A percentile compares a stretch with the other conserved stretches of the same genome.
Conservation (phyloP, 1,284 basidiomycete species). For the Kwoniella shivajii region DNA sequence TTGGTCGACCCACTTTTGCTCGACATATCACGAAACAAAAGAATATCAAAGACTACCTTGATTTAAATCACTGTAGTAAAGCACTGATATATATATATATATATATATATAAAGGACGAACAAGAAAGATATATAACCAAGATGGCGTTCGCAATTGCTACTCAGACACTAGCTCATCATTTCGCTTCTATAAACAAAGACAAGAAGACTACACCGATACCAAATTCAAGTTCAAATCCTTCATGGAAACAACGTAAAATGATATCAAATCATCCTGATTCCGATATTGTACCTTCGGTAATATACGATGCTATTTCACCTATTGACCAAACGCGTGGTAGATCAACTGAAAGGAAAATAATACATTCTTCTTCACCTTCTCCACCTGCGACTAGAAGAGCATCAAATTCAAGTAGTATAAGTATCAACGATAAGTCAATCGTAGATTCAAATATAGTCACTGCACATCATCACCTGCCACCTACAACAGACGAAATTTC, state of each 20-base stretch:
- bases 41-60: no score
- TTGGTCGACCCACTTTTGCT: no score
- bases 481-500: constrained; percentile 39
- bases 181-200: neutral
- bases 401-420: neutral
- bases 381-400: constrained; percentile 1
- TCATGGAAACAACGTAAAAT: neutral
- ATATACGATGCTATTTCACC: constrained; percentile 11
- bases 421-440: neutral
- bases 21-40: no score
- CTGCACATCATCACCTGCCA: constrained; percentile 13
- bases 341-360: constrained; percentile 12
- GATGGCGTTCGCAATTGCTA: constrained; percentile 9
- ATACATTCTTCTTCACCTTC: constrained; percentile 12
- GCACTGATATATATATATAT: neutral
- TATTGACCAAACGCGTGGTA: neutral
- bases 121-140: neutral
- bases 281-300: constrained; percentile 21
- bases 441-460: constrained; percentile 11
- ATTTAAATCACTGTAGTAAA: neutral
- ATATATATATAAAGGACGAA: neutral
- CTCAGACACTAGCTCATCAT: neutral
- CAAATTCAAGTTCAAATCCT: neutral
- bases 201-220: neutral
- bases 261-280: constrained; percentile 11